phyloP scores from a whole-genome alignment of 306 rosid species.

The Ormosia emarginata region DNA sequence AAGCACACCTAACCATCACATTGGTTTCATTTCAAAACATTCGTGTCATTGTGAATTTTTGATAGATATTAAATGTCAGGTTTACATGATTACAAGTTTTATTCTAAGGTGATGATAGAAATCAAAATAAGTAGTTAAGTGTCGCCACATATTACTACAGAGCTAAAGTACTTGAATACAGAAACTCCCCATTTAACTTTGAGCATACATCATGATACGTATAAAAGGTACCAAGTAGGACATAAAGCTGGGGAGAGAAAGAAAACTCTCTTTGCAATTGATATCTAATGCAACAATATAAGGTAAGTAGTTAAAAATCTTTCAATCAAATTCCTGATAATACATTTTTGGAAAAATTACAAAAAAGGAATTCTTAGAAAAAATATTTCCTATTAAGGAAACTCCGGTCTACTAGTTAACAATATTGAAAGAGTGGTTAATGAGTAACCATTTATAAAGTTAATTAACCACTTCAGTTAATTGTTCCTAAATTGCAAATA shows the following conservation, averaged over 20 bases:
- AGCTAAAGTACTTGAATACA: background rate
- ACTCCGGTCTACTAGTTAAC: background rate
- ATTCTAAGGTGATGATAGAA: background rate
- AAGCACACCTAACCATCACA: background rate
- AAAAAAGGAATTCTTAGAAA: background rate
- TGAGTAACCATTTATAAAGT: background rate
- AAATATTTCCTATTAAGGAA: background rate
- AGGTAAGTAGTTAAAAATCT: background rate
- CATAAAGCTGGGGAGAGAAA: background rate
- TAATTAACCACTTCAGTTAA: background rate
- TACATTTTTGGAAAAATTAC: background rate
- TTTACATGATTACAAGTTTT: background rate
- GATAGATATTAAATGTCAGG: background rate
- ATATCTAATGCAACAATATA: background rate
- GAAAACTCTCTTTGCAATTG: background rate
- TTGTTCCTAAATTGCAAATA: background rate
- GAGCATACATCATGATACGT: background rate
- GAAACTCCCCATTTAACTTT: background rate
- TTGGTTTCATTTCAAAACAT: background rate
- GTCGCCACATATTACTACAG: background rate
- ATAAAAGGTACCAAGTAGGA: background rate
- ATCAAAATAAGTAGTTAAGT: background rate
- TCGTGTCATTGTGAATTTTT: background rate
- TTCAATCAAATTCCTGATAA: background rate
- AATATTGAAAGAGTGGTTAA: background rate